Evolutionary conservation across 345 rosid species (phyloP), one percentile per base, ranked within the genome.

Genomic region (Pistacia vera): DNA sequence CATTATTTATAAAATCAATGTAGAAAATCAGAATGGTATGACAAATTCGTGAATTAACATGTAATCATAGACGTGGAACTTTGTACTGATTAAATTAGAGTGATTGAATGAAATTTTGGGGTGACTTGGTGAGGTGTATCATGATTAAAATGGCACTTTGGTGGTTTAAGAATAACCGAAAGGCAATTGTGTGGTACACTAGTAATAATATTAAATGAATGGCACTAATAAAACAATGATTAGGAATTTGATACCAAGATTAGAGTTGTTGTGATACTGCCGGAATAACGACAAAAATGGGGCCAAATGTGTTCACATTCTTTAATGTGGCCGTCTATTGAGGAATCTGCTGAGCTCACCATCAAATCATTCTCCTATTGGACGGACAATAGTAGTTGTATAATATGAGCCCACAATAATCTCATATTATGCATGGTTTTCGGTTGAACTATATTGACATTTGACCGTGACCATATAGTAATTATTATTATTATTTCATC

Each of bases 291-390:
- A 80, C 92, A 88, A 85, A 62, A 6, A 5, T 28, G 12, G 30
- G 48, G 54, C n/a, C 70, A 63, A 25, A 60, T 76, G 66, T 62
- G 59, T 22, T 25, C 68, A 20, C 72, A 36, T 22, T 68, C 59
- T 51, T 66, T 28, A 22, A 54, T 71, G 41, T 7, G 59, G 81
- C 85, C 80, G 70, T 76, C 78, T 64, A 60, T 75, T 61, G 66
- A 63, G 85, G 86, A 81, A 79, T 85, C 77, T 77, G 81, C 76
- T 68, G 72, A 81, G 8, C 73, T 59, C 80, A 77, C 30, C 74
- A 52, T 33, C 77, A 76, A 71, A 68, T 73, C 71, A 30, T 0
- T 38, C 30, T 18, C 16, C 28, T 12, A 33, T 38, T 60, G 33
- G 62, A 58, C 67, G n/a, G 3, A 13, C 36, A 14, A 17, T 17